Percentiles rank a stretch among this genome's conserved stretches.
These are phyloP conservation scores for Calamus simplicifolius DNA, from an alignment of 176 grass and related monocot genomes.

Conservation along the genomic window DNA sequence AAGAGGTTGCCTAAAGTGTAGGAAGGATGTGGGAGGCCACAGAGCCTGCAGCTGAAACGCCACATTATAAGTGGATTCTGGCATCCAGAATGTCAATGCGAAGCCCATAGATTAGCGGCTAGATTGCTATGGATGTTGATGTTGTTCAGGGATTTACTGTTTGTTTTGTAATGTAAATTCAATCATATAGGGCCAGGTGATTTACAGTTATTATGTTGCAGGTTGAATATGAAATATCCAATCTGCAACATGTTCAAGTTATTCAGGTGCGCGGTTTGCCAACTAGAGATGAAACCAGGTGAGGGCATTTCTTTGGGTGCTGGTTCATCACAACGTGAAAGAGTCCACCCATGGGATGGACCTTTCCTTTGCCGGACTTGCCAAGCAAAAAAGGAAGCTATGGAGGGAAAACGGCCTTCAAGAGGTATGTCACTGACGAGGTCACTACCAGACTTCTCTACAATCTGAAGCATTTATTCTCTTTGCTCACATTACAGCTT, in stretches of 20 bases:
- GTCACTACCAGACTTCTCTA: too few relatives aligned
- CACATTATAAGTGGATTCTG: too few relatives aligned
- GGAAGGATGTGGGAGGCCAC: too few relatives aligned
- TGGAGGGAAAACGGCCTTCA: slow-evolving; percentile 74
- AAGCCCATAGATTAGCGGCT: too few relatives aligned
- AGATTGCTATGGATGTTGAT: too few relatives aligned
- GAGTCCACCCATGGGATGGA: slow-evolving; percentile 59
- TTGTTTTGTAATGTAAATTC: slow-evolving; percentile 2
- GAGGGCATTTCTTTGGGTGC: slow-evolving; percentile 77
- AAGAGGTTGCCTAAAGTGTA: too few relatives aligned
- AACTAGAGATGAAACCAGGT: slow-evolving; percentile 77
- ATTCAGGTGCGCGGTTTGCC: slow-evolving; percentile 83
- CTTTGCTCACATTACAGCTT: too few relatives aligned
- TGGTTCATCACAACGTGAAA: slow-evolving; percentile 33
- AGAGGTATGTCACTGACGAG: slow-evolving; percentile 26
- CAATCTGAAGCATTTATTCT: too few relatives aligned
- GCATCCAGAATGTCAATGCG: too few relatives aligned
- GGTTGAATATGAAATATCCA: slow-evolving; percentile 54
- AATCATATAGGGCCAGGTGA: slow-evolving; percentile 7
- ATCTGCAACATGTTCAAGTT: slow-evolving; percentile 60
- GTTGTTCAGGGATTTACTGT: too few relatives aligned
- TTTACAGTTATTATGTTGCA: slow-evolving; percentile 21
- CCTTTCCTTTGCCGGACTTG: slow-evolving; percentile 88
- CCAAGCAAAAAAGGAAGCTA: slow-evolving; percentile 83
- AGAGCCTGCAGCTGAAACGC: too few relatives aligned